These are phyloP conservation scores for Rhynchosporium secalis DNA, from an alignment of 2,329 filamentous ascomycete genomes.

Conservation along the genomic window DNA sequence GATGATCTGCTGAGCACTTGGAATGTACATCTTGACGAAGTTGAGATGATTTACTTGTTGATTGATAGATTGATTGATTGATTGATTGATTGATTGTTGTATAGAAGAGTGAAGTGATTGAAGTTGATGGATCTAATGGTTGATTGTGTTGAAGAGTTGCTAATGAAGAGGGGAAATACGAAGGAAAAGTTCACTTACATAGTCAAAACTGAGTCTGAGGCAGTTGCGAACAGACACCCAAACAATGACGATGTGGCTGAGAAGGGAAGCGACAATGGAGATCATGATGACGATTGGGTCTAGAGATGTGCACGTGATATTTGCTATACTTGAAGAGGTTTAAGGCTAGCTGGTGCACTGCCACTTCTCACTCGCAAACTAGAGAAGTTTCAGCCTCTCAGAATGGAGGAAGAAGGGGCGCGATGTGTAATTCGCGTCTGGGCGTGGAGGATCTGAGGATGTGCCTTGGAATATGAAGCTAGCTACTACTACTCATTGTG, in stretches of 20 bases:
- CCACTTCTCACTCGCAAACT: neutral
- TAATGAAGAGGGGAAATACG: neutral
- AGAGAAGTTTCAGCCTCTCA: neutral
- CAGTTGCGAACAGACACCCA: neutral
- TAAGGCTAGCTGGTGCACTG: neutral
- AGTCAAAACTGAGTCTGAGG: neutral
- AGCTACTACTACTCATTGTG: no score
- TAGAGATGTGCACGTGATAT: constrained; percentile 5
- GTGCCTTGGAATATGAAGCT: neutral
- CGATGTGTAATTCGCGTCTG: constrained; percentile 6
- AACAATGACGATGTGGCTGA: constrained; percentile 3
- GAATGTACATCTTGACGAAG: constrained; percentile 32
- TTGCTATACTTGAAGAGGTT: neutral
- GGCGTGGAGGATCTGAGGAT: neutral
- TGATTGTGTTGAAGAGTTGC: neutral
- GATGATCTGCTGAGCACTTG: constrained; percentile 30
- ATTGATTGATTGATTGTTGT: no score
- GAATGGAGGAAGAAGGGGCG: neutral
- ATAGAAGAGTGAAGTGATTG: neutral
- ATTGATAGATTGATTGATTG: neutral
- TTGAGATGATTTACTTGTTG: neutral
- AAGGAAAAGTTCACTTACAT: constrained; percentile 3
- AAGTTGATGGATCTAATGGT: neutral
- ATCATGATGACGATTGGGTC: constrained; percentile 6
- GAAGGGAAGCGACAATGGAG: neutral